Percentiles rank a stretch among this genome's conserved stretches.
Evolutionary conservation across 2,329 filamentous ascomycete genomes (phyloP).

Genomic region (Byssochlamys sp.): DNA sequence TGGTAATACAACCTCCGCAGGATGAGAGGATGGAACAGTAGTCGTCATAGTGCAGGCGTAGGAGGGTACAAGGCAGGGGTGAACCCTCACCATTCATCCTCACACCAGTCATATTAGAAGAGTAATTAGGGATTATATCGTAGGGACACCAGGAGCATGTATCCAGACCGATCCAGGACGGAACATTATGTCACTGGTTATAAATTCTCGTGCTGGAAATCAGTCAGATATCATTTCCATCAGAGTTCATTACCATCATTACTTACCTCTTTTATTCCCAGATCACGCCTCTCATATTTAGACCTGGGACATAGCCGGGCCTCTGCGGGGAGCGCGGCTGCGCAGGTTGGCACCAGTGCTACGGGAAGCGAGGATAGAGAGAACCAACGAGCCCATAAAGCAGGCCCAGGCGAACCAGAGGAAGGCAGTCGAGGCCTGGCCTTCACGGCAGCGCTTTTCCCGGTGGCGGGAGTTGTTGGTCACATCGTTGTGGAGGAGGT

Average conservation of each 20-base stretch:
- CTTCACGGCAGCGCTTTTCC: conserved; percentile 40
- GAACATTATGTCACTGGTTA: background rate
- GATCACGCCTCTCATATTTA: background rate
- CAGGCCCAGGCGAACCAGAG: conserved; percentile 42
- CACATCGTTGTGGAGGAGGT: conserved; percentile 35
- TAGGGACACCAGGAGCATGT: background rate
- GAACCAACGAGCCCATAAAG: conserved; percentile 33
- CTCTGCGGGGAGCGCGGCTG: background rate
- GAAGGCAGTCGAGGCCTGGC: conserved; percentile 42
- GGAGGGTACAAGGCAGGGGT: no score
- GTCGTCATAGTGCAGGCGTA: background rate
- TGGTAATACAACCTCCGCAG: background rate
- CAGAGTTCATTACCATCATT: background rate
- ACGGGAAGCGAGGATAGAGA: conserved; percentile 31
- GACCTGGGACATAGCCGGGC: background rate
- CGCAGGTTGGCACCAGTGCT: background rate
- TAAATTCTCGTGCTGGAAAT: no score
- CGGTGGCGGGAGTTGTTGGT: conserved; percentile 32
- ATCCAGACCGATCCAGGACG: background rate
- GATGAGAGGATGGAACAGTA: background rate
- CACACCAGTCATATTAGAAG: background rate
- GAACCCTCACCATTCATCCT: no score
- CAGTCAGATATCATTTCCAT: no score
- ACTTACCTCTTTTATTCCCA: background rate
- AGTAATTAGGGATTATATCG: background rate